Evolutionary conservation across 2,329 filamentous ascomycete genomes (phyloP).

Genomic region (Alternaria brassicae): DNA sequence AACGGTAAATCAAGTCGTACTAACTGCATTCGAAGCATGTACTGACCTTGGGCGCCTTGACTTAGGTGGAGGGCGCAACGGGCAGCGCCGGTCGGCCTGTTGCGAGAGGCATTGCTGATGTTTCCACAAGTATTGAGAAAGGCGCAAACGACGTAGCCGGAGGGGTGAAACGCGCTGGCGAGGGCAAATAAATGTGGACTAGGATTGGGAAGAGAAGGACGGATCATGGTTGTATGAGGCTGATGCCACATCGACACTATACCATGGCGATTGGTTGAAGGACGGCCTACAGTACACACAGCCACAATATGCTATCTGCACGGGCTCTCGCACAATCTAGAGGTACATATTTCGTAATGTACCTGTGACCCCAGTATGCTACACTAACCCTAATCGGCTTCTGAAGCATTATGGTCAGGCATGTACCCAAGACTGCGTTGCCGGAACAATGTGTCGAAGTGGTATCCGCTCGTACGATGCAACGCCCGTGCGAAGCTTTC

Average conservation of each 20-base stretch:
- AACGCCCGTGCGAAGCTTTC: background rate
- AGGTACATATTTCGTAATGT: background rate
- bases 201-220: background rate
- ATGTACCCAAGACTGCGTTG: background rate
- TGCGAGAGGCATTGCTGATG: conserved; percentile 52
- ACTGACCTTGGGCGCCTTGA: conserved; percentile 3
- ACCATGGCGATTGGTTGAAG: background rate
- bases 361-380: background rate
- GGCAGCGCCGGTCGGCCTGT: conserved; percentile 53
- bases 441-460: background rate
- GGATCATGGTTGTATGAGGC: background rate
- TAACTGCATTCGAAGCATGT: background rate
- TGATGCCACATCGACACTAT: background rate
- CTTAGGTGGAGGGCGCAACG: conserved; percentile 52
- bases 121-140: conserved; percentile 56
- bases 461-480: background rate
- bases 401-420: background rate
- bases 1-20: conserved; percentile 31
- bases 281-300: background rate
- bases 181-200: conserved; percentile 50
- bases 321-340: background rate
- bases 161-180: conserved; percentile 56
- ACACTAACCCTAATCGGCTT: conserved; percentile 3
- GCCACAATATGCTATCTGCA: background rate
- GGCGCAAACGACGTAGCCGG: conserved; percentile 53